A percentile compares a stretch with the other conserved stretches of the same genome.
phyloP scores from a whole-genome alignment of 164 flowering plant genomes.

The Magnolia sinica region DNA sequence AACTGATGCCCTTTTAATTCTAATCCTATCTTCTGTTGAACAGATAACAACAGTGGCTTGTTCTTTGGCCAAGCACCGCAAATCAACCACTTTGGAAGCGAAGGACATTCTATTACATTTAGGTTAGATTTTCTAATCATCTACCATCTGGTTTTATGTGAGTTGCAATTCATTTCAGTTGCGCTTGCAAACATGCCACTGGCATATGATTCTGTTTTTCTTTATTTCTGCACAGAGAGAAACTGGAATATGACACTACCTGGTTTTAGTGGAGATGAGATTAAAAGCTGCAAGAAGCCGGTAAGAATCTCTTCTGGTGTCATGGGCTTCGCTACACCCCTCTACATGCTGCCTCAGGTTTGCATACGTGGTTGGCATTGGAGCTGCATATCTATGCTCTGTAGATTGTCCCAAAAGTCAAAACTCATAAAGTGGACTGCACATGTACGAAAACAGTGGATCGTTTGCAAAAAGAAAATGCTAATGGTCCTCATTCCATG shows the following conservation, averaged over 20 bases:
- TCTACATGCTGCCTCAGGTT: not conserved
- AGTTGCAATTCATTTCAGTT: not conserved
- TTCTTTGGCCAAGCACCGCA: conserved; percentile 94
- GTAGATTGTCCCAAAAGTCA: not conserved
- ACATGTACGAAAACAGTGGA: not conserved
- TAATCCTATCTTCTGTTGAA: conserved; percentile 7
- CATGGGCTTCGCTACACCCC: not conserved
- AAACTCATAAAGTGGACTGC: not conserved
- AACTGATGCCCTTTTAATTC: not conserved
- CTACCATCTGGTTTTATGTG: conserved; percentile 1
- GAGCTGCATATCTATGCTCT: too few relatives aligned
- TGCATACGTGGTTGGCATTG: too few relatives aligned
- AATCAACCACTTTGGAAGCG: conserved; percentile 82
- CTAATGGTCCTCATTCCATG: not conserved
- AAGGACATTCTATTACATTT: conserved; percentile 92
- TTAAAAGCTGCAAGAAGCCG: conserved; percentile 71
- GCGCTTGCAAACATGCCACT: not conserved
- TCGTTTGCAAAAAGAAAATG: not conserved
- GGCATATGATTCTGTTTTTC: not conserved
- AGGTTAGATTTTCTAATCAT: conserved; percentile 44
- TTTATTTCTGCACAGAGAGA: conserved; percentile 48
- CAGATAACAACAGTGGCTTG: conserved; percentile 91
- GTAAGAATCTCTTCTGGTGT: conserved; percentile 32
- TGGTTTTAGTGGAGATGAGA: conserved; percentile 92
- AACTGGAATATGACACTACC: conserved; percentile 94